These are phyloP conservation scores for Cruciata laevipes DNA, from an alignment of 257 asterid genomes.

Conservation along the genomic window DNA sequence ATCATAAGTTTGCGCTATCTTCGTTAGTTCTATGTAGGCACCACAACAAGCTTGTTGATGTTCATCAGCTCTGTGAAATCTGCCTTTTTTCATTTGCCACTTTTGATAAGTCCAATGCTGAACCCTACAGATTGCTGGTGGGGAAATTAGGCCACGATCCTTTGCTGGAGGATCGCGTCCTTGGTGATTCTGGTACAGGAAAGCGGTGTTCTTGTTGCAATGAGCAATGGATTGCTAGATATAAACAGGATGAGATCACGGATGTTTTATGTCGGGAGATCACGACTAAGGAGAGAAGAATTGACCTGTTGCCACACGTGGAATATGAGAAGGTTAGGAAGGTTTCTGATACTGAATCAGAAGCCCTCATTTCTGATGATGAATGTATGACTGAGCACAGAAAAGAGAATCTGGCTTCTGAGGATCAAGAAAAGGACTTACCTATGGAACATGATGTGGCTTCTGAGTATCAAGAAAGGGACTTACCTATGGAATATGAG, in stretches of 20 bases:
- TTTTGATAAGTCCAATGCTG: conserved; percentile 42
- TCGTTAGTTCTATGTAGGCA: conserved; percentile 46
- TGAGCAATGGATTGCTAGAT: conserved; percentile 30
- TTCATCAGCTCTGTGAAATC: conserved; percentile 46
- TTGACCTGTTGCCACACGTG: conserved; percentile 24
- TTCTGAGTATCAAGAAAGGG: conserved; percentile 9
- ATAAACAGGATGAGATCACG: conserved; percentile 22
- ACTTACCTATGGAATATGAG: conserved; percentile 19
- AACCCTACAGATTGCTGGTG: conserved; percentile 36
- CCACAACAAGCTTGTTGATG: conserved; percentile 53
- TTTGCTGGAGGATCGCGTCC: conserved; percentile 16
- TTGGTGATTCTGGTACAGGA: conserved; percentile 18
- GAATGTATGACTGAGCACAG: conserved; percentile 15
- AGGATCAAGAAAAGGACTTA: conserved; percentile 8
- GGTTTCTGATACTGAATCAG: conserved; percentile 33
- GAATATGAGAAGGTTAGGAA: conserved; percentile 29
- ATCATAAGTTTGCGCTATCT: conserved; percentile 55
- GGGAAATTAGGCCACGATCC: conserved; percentile 37
- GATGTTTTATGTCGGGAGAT: conserved; percentile 18
- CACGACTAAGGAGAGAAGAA: conserved; percentile 1
- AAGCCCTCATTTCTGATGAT: conserved; percentile 21
- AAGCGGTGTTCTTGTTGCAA: conserved; percentile 48
- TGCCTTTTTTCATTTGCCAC: conserved; percentile 52
- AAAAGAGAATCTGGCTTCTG: conserved; percentile 10
- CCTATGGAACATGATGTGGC: conserved; percentile 25